A percentile compares a stretch with the other conserved stretches of the same genome.
These are phyloP conservation scores for Penicillium steckii DNA, from an alignment of 495 filamentous ascomycete species.

Conservation along the genomic window DNA sequence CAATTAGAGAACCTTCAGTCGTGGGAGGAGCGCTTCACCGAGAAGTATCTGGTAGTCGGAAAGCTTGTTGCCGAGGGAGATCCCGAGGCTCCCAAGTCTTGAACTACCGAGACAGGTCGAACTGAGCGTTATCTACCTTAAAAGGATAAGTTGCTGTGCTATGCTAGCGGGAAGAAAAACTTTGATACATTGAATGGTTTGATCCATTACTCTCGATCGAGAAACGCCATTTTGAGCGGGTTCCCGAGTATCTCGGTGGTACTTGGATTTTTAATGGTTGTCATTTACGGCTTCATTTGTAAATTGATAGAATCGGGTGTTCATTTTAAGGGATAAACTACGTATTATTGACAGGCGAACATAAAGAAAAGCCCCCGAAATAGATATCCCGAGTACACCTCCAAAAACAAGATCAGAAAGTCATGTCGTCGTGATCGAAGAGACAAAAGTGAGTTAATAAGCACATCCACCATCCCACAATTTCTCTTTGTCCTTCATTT, in stretches of 20 bases:
- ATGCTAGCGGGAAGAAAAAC: no score
- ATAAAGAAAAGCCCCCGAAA: not conserved
- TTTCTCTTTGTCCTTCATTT: not conserved
- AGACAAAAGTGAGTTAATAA: not conserved
- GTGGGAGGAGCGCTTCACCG: constrained; percentile 89
- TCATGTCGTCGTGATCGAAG: constrained; percentile 2
- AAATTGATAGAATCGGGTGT: not conserved
- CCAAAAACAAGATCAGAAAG: not conserved
- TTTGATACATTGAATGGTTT: not conserved
- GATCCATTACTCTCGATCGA: not conserved
- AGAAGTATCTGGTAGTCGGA: constrained; percentile 96
- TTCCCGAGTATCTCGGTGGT: not conserved
- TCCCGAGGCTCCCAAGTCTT: constrained; percentile 48
- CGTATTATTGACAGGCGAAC: not conserved
- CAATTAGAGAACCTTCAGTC: constrained; percentile 80
- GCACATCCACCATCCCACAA: not conserved
- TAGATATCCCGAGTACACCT: not conserved
- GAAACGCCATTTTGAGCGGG: not conserved
- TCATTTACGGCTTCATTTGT: not conserved
- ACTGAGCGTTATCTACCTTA: not conserved
- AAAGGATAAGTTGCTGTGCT: not conserved
- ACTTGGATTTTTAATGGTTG: not conserved
- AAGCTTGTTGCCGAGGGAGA: constrained; percentile 74
- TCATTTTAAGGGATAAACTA: not conserved
- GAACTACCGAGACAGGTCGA: constrained; percentile 4